These are phyloP conservation scores for Ganoderma leucocontextum DNA, from an alignment of 1,284 basidiomycete genomes.

Conservation along the genomic window DNA sequence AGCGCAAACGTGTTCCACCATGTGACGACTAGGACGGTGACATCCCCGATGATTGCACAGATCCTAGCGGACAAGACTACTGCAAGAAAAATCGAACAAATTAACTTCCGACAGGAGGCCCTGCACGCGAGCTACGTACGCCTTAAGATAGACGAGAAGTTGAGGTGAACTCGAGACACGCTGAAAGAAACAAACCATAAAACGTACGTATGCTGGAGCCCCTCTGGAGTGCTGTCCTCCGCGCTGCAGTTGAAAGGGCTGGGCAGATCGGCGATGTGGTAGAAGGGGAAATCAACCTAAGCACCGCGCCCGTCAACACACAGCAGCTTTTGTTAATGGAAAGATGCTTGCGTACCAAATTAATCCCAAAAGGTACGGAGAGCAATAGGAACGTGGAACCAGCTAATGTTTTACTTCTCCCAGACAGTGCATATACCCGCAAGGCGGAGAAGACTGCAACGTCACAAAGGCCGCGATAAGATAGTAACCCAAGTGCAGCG, in stretches of 20 bases:
- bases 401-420: background rate
- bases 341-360: background rate
- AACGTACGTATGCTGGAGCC: background rate
- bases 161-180: background rate
- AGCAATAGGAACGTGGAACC: background rate
- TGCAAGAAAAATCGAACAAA: background rate
- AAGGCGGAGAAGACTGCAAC: background rate
- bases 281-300: background rate
- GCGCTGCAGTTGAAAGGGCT: background rate
- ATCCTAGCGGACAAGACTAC: background rate
- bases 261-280: background rate
- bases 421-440: constrained; percentile 2
- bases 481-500: background rate
- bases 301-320: background rate
- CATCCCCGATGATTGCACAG: background rate
- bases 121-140: background rate
- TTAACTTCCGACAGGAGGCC: background rate
- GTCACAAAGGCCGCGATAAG: background rate
- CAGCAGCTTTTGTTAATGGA: too few relatives aligned
- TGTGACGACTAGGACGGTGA: background rate
- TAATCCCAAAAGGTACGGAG: background rate
- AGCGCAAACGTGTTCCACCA: background rate
- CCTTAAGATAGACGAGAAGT: background rate
- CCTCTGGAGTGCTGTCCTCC: background rate
- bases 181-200: background rate